phyloP scores from a whole-genome alignment of 2,329 filamentous ascomycete species.

The Aphanocladium album region DNA sequence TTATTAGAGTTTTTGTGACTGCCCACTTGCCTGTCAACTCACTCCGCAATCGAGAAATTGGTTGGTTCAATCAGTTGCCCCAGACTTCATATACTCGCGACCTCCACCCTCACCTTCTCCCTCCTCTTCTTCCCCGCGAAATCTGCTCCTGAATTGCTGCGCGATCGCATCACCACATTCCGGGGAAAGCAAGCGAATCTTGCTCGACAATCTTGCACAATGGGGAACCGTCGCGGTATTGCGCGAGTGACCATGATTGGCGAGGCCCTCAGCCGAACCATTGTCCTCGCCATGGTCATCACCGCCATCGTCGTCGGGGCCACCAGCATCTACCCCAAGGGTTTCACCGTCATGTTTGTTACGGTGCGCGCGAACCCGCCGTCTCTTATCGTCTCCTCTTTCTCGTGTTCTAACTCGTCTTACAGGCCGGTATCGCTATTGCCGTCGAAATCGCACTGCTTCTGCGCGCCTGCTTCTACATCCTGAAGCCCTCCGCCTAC shows the following conservation, averaged over 20 bases:
- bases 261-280: conserved; percentile 3
- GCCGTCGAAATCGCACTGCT: background rate
- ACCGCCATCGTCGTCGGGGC: conserved; percentile 8
- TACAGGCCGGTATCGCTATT: conserved; percentile 8
- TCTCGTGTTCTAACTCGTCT: background rate
- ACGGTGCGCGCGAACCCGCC: background rate
- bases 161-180: background rate
- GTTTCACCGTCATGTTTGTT: conserved; percentile 10
- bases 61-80: background rate
- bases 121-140: background rate
- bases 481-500: conserved; percentile 11
- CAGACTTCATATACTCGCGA: too few relatives aligned
- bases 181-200: background rate
- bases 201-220: background rate
- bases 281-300: conserved; percentile 10
- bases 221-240: conserved; percentile 10
- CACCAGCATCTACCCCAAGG: conserved; percentile 11
- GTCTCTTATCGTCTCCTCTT: background rate
- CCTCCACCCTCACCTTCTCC: background rate
- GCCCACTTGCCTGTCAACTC: background rate
- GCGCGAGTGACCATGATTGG: conserved; percentile 7
- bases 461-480: conserved; percentile 6
- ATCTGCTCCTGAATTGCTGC: background rate
- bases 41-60: background rate
- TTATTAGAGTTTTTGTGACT: conserved; percentile 7